These are phyloP conservation scores for Aulographum hederae DNA, from an alignment of 2,329 filamentous ascomycete species.

Conservation along the genomic window DNA sequence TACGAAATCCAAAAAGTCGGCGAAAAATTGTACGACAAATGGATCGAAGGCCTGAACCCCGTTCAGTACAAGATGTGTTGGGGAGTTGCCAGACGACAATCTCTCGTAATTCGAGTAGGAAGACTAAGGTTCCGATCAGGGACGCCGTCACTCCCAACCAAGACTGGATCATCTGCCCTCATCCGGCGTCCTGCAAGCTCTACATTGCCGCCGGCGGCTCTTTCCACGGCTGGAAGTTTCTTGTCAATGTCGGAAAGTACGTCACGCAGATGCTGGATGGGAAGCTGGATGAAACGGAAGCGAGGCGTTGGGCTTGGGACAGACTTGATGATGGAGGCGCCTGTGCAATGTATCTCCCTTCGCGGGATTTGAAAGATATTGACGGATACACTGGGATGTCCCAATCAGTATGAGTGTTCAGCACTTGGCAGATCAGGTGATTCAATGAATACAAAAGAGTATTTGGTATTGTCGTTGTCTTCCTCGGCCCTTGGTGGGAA, in stretches of 20 bases:
- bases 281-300: conserved; percentile 23
- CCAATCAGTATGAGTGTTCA: too few relatives aligned
- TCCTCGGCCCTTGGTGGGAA: too few relatives aligned
- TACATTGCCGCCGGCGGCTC: conserved; percentile 28
- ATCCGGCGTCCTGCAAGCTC: conserved; percentile 20
- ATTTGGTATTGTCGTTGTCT: too few relatives aligned
- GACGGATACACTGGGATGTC: too few relatives aligned
- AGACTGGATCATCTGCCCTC: conserved; percentile 30
- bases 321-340: too few relatives aligned
- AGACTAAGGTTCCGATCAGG: conserved; percentile 20
- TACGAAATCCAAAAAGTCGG: conserved; percentile 40
- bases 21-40: conserved; percentile 39
- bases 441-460: too few relatives aligned
- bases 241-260: conserved; percentile 17
- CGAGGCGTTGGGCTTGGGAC: conserved; percentile 39
- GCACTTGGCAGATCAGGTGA: too few relatives aligned
- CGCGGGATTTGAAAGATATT: too few relatives aligned
- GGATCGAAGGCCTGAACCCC: conserved; percentile 36
- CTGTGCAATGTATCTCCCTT: too few relatives aligned
- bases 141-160: conserved; percentile 44
- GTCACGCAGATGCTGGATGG: conserved; percentile 16
- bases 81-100: conserved; percentile 22
- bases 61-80: conserved; percentile 49
- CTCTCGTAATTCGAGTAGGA: background rate
- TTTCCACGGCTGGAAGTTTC: conserved; percentile 20